Evolutionary conservation across 176 grass and related monocot genomes (phyloP).

Genomic region (Aegilops tauschii): DNA sequence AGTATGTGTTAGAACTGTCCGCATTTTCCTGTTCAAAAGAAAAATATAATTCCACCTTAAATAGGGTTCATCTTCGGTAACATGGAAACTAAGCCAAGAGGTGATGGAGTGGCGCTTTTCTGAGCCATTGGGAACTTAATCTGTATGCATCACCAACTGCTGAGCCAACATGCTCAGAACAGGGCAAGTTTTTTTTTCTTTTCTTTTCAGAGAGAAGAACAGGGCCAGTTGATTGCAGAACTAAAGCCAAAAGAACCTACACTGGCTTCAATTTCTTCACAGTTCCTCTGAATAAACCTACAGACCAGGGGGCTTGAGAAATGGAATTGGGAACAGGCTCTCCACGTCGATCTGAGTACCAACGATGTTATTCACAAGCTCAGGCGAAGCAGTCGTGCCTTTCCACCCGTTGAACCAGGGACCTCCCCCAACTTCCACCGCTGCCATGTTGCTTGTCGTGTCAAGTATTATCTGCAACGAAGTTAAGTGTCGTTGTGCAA

Average conservation of each 20-base stretch:
- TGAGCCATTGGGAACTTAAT: neutral
- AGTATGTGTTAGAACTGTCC: no score
- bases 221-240: neutral
- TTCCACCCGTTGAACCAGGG: conserved; percentile 91
- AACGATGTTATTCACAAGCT: conserved; percentile 50
- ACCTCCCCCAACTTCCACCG: conserved; percentile 81
- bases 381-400: conserved; percentile 46
- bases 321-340: conserved; percentile 57
- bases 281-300: conserved; percentile 15
- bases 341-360: conserved; percentile 56
- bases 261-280: neutral
- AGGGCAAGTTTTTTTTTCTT: no score
- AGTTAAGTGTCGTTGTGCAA: neutral
- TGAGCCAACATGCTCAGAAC: neutral
- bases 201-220: neutral
- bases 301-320: conserved; percentile 83
- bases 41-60: neutral
- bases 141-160: neutral
- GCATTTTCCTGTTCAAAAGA: neutral
- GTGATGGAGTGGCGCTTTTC: neutral
- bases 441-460: conserved; percentile 79
- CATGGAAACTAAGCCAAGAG: neutral
- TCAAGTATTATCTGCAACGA: conserved; percentile 71
- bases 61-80: neutral
- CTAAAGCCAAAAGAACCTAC: neutral